Base-by-base conservation (phyloP, 139 green algal genomes). In the Chlorella sp. region DNA sequence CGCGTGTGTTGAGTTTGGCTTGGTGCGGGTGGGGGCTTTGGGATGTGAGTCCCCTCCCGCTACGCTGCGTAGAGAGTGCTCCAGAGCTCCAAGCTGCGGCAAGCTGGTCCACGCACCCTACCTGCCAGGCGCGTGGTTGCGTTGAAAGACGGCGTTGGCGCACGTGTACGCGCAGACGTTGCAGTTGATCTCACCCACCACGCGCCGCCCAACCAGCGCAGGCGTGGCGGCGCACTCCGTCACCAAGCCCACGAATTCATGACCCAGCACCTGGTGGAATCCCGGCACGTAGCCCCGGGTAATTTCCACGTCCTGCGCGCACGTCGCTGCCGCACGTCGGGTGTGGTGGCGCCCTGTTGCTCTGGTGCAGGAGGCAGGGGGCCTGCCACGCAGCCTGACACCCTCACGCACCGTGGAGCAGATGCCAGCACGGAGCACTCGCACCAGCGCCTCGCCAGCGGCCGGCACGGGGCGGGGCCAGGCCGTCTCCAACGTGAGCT, bases 121-220 rank as follows among this genome's bases (percentile, higher is more conserved):
- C 10, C 85, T 73, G 22, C 65, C 72, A 2, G 76, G 81, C 1
- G 85, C 78, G 66, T 93, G 86, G 65, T 93, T 93, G 26, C 88
- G 74, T 24, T 80, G 59, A 51, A 83, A 91, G 17, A 90, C 55
- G 5, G 76, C 74, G 67, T 90, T 82, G 3, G 72, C 62, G 35
- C 86, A 83, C 3, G 31, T 78, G 64, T 73, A 88, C 42, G 17
- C 42, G 5, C 33, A 35, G 42, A 82, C 68, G 59, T 84, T 84
- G 75, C 85, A 89, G 79, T 94, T 94, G 74, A 94, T 94, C 36
- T 94, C 89, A 0, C 80, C 85, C 0, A 88, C 86, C 31, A 93
- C 88, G 1, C 85, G 73, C 55, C 80, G 73, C 3, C 86, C 84
- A 1, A 86, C 68, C 31, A 85, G 49, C 4, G 74, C 62, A 23